Conservation (phyloP, 306 rosid species). For the Luffa acutangula region DNA sequence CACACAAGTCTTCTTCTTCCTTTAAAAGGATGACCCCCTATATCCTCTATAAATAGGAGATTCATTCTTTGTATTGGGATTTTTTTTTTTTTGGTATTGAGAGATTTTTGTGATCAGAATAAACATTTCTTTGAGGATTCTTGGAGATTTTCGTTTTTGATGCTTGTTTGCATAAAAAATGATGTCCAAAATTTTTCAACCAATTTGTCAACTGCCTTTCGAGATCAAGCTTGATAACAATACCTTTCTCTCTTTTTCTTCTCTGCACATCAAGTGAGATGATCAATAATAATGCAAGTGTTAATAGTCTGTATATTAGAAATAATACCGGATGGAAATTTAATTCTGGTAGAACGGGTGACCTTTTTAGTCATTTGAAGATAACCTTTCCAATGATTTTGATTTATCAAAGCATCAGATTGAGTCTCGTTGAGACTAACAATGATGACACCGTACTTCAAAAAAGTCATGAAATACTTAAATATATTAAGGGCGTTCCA, state of each 20-base stretch:
- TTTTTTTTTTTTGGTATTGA: no score
- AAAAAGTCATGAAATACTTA: neutral
- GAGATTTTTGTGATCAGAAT: no score
- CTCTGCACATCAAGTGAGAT: neutral
- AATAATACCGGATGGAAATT: neutral
- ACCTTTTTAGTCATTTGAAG: neutral
- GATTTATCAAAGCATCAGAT: neutral
- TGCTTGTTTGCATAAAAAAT: neutral
- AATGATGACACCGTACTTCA: neutral
- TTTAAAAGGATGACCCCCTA: no score
- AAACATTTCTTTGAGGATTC: no score
- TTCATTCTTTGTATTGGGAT: no score
- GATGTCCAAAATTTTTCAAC: neutral
- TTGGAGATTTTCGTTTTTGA: no score
- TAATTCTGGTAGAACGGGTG: neutral
- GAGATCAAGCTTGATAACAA: no score
- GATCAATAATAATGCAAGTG: neutral
- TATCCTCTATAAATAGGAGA: no score
- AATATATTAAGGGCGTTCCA: no score
- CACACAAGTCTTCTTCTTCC: no score
- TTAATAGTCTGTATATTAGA: neutral
- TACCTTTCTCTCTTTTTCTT: no score
- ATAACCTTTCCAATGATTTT: neutral
- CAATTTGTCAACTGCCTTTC: neutral
- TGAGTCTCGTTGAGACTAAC: neutral